Percentiles rank a stretch among this genome's conserved stretches.
phyloP scores from a whole-genome alignment of 495 filamentous ascomycete species.

The Penicillium turbatum region DNA sequence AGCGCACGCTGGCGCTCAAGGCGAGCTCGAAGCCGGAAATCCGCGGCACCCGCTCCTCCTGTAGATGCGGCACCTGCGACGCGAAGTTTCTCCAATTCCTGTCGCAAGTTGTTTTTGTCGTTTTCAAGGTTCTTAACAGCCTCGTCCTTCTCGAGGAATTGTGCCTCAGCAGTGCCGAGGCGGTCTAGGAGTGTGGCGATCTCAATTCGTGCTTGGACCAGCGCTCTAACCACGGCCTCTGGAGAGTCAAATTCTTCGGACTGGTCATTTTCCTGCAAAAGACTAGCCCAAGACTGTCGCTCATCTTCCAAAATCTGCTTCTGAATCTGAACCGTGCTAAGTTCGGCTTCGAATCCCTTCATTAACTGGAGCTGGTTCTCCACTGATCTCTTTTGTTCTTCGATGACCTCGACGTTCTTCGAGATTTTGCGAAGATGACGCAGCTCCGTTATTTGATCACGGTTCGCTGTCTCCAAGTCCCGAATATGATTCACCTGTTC shows the following conservation, averaged over 20 bases:
- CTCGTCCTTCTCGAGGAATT: conserved; percentile 75
- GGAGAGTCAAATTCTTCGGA: conserved; percentile 78
- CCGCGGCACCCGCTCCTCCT: conserved; percentile 35
- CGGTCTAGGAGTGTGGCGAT: conserved; percentile 71
- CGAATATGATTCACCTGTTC: conserved; percentile 90
- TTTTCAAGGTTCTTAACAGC: conserved; percentile 66
- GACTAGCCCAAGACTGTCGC: conserved; percentile 76
- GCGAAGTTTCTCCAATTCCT: conserved; percentile 69
- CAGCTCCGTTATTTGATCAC: conserved; percentile 76
- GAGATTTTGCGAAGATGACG: conserved; percentile 72
- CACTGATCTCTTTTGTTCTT: conserved; percentile 87
- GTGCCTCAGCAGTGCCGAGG: conserved; percentile 72
- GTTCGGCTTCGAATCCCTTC: conserved; percentile 66
- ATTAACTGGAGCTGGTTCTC: conserved; percentile 73
- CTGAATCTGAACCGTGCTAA: conserved; percentile 73
- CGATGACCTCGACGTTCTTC: conserved; percentile 86
- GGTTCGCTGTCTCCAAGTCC: conserved; percentile 70
- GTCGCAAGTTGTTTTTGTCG: conserved; percentile 54
- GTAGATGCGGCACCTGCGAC: conserved; percentile 27
- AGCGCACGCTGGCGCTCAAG: conserved; percentile 81
- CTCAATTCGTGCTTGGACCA: conserved; percentile 77
- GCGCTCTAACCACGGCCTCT: conserved; percentile 78
- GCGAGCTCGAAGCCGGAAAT: conserved; percentile 58
- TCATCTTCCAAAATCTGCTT: conserved; percentile 88
- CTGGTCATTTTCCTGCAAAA: conserved; percentile 64